phyloP scores from a whole-genome alignment of 2,329 filamentous ascomycete genomes.

The Colletotrichum lindemuthianum region DNA sequence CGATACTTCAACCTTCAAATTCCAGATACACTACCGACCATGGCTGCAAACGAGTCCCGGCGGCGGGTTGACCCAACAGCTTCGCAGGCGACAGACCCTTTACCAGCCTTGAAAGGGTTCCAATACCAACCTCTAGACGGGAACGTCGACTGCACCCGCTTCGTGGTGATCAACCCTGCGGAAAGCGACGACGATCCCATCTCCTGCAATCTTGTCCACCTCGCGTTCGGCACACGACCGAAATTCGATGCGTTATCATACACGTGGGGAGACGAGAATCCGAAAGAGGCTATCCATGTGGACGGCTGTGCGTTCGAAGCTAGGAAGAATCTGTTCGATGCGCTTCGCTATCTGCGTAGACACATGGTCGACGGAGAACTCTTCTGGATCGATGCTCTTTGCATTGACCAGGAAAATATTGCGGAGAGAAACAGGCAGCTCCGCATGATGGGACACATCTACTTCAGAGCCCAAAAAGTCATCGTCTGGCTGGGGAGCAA shows the following conservation, averaged over 20 bases:
- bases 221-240: slow-evolving; percentile 35
- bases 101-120: neutral
- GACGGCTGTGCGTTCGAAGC: slow-evolving; percentile 33
- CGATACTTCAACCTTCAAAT: no score
- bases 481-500: slow-evolving; percentile 36
- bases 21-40: neutral
- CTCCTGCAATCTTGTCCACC: slow-evolving; percentile 31
- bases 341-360: slow-evolving; percentile 32
- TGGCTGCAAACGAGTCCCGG: slow-evolving; percentile 5
- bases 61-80: neutral
- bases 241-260: slow-evolving; percentile 42
- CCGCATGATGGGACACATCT: slow-evolving; percentile 39
- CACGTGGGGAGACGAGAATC: slow-evolving; percentile 36
- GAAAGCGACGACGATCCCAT: slow-evolving; percentile 19
- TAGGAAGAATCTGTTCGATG: slow-evolving; percentile 34
- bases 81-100: neutral
- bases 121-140: neutral
- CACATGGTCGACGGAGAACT: neutral
- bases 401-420: slow-evolving; percentile 36
- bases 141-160: slow-evolving; percentile 26
- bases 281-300: slow-evolving; percentile 31
- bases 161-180: slow-evolving; percentile 33
- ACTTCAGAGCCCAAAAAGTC: slow-evolving; percentile 33
- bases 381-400: slow-evolving; percentile 38
- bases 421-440: slow-evolving; percentile 37